Conservation (phyloP, 1,284 basidiomycete genomes). For the Hypsizygus ulmarius region DNA sequence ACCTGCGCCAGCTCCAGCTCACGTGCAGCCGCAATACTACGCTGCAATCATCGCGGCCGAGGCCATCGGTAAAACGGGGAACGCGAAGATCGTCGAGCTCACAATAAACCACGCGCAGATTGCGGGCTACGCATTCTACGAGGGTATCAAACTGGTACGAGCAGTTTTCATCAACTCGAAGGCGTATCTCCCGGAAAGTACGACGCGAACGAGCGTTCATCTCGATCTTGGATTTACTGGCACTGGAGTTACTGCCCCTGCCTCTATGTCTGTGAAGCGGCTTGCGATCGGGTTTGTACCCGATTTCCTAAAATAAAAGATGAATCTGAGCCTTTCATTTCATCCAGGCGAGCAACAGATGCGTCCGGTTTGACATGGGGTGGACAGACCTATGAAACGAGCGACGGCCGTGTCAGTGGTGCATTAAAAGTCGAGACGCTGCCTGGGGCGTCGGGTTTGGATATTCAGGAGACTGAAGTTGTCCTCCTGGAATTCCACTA, state of each 20-base stretch:
- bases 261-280: constrained; percentile 40
- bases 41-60: constrained; percentile 51
- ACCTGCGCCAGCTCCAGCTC: constrained; percentile 45
- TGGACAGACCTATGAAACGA: constrained; percentile 63
- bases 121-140: constrained; percentile 64
- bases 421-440: constrained; percentile 32
- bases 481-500: constrained; percentile 29
- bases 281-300: constrained; percentile 42
- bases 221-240: constrained; percentile 40
- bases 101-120: constrained; percentile 47
- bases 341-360: constrained; percentile 51
- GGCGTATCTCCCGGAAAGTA: constrained; percentile 44
- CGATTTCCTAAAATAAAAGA: not conserved
- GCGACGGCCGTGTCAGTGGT: constrained; percentile 46
- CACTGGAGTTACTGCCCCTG: constrained; percentile 15
- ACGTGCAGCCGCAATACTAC: constrained; percentile 63
- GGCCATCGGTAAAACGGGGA: constrained; percentile 33
- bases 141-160: constrained; percentile 43
- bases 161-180: constrained; percentile 58
- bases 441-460: constrained; percentile 42
- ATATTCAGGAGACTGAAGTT: constrained; percentile 55
- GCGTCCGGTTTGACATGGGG: constrained; percentile 57
- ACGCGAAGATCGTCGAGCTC: constrained; percentile 51
- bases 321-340: not conserved
- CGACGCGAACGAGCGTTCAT: constrained; percentile 39